Conservation (phyloP, 2,329 filamentous ascomycete species). For the Fusarium papillatum region DNA sequence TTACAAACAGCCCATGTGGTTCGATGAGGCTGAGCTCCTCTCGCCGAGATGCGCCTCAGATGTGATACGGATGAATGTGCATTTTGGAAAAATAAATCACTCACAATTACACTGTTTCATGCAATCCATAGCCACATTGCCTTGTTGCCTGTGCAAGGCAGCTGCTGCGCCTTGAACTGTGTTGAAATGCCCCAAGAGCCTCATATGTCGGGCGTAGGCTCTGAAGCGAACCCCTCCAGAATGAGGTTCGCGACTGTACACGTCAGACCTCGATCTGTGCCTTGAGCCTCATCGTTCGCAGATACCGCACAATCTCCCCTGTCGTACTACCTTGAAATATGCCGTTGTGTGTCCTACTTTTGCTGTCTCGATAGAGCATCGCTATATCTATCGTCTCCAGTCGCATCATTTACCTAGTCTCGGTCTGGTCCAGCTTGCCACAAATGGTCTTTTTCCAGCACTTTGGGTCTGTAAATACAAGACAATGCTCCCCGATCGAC, state of each 20-base stretch:
- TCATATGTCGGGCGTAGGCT: conserved; percentile 27
- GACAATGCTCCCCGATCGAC: conserved; percentile 4
- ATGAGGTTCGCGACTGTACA: background rate
- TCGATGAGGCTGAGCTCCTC: background rate
- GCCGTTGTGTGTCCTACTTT: conserved; percentile 6
- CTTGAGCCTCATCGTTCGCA: background rate
- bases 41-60: background rate
- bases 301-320: background rate
- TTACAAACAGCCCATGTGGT: background rate
- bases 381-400: background rate
- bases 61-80: background rate
- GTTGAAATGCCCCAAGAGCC: background rate
- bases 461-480: conserved; percentile 10
- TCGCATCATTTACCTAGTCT: background rate
- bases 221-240: background rate
- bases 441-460: background rate
- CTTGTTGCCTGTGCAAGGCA: background rate
- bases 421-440: background rate
- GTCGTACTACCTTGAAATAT: conserved; percentile 25
- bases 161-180: conserved; percentile 23
- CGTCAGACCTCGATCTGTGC: background rate
- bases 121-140: background rate
- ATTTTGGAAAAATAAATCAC: background rate
- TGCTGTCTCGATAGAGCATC: background rate
- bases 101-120: background rate